Evolutionary conservation across 805 yeast species (phyloP).

Genomic region (Metschnikowia gruessii): DNA sequence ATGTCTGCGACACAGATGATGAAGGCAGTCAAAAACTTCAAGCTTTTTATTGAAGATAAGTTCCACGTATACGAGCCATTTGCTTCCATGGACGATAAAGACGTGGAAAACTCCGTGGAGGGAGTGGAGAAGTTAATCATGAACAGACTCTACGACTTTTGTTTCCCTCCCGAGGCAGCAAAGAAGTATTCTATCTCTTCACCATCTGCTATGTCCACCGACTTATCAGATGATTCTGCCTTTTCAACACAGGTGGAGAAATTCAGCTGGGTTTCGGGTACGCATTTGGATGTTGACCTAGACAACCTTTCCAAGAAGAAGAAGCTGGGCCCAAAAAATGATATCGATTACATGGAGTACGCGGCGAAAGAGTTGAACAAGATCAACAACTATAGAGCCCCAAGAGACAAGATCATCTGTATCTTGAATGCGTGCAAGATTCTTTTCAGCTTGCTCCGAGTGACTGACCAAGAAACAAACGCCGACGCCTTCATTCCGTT

Average conservation of each 20-base stretch:
- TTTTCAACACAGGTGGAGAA: conserved; percentile 54
- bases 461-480: conserved; percentile 64
- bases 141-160: conserved; percentile 75
- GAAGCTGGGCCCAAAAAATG: conserved; percentile 13
- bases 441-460: conserved; percentile 80
- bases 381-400: conserved; percentile 82
- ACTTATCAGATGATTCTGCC: conserved; percentile 56
- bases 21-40: conserved; percentile 75
- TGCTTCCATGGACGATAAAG: conserved; percentile 53
- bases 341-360: conserved; percentile 46
- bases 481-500: conserved; percentile 96
- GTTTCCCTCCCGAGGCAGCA: conserved; percentile 76
- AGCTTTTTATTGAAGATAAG: conserved; percentile 63
- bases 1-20: conserved; percentile 79
- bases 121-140: conserved; percentile 91
- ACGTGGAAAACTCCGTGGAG: conserved; percentile 71
- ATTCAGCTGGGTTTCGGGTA: conserved; percentile 68
- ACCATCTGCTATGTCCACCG: conserved; percentile 46
- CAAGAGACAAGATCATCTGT: conserved; percentile 91
- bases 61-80: conserved; percentile 70
- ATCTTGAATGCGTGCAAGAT: conserved; percentile 89
- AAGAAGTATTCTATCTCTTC: conserved; percentile 16
- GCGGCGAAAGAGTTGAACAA: conserved; percentile 75
- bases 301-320: conserved; percentile 36
- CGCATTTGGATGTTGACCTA: conserved; percentile 71